These are phyloP conservation scores for Podaxis sp. DNA, from an alignment of 768 basidiomycete species.

Conservation along the genomic window DNA sequence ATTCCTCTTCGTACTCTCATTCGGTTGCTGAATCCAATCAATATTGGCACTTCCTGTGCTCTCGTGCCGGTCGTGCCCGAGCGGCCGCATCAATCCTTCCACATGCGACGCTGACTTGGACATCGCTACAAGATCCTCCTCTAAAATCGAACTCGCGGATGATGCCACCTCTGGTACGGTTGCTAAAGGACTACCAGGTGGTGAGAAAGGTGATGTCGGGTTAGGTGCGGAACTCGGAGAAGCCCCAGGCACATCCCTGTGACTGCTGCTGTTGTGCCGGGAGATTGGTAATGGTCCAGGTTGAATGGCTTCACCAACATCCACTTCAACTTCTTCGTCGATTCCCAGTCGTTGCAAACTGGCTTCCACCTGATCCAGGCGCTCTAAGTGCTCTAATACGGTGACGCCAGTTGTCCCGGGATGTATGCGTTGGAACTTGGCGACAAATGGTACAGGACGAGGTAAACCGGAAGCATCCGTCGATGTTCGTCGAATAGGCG, in stretches of 20 bases:
- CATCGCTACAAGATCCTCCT: constrained; percentile 71
- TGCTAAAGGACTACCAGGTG: constrained; percentile 57
- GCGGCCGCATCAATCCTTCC: constrained; percentile 35
- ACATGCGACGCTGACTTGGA: constrained; percentile 77
- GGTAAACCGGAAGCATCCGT: constrained; percentile 61
- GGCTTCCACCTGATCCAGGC: constrained; percentile 79
- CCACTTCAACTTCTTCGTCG: constrained; percentile 55
- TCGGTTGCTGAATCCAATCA: constrained; percentile 46
- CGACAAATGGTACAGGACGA: constrained; percentile 78
- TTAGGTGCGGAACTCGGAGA: constrained; percentile 14
- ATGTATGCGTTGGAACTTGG: constrained; percentile 81
- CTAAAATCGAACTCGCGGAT: constrained; percentile 53
- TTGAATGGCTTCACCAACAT: constrained; percentile 56
- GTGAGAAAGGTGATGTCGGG: constrained; percentile 46
- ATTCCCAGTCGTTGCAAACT: constrained; percentile 71
- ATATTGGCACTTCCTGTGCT: constrained; percentile 22
- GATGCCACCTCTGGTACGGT: constrained; percentile 58
- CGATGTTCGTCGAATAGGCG: constrained; percentile 62
- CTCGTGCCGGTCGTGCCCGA: constrained; percentile 7
- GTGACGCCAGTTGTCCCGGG: constrained; percentile 86
- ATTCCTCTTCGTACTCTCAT: constrained; percentile 45
- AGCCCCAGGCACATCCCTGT: constrained; percentile 9
- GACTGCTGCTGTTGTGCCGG: constrained; percentile 14
- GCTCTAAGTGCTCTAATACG: constrained; percentile 82
- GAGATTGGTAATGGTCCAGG: constrained; percentile 23